Conservation (phyloP, 1,284 basidiomycete genomes). For the Amylostereum areolatum region DNA sequence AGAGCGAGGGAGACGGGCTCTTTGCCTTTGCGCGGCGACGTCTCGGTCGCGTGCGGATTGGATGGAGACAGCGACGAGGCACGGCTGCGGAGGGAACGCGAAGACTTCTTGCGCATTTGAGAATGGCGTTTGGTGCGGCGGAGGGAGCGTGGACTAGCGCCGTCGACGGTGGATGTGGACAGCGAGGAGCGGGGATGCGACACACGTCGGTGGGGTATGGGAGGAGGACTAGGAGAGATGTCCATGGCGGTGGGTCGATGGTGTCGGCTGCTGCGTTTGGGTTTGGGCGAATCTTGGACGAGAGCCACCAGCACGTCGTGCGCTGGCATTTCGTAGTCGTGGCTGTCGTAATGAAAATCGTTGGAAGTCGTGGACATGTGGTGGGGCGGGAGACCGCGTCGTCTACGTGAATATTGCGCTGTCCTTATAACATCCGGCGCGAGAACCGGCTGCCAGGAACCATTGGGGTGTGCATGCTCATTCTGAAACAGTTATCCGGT, state of each 20-base stretch:
- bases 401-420: background rate
- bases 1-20: background rate
- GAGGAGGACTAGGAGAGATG: background rate
- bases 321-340: background rate
- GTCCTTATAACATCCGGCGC: no score
- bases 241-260: background rate
- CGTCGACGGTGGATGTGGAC: constrained; percentile 14
- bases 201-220: constrained; percentile 8
- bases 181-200: constrained; percentile 12
- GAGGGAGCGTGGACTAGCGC: constrained; percentile 24
- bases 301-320: no score
- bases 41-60: constrained; percentile 15
- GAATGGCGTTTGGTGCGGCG: constrained; percentile 34
- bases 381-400: background rate
- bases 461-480: no score
- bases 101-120: constrained; percentile 30
- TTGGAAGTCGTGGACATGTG: background rate
- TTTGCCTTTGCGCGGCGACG: constrained; percentile 9
- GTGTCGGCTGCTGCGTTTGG: background rate
- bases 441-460: no score
- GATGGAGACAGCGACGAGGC: constrained; percentile 15
- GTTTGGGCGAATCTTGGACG: no score
- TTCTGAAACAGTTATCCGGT: no score
- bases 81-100: constrained; percentile 30
- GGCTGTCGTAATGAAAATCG: background rate